Evolutionary conservation across 768 basidiomycete species (phyloP).

Genomic region (Dioszegia crocea): DNA sequence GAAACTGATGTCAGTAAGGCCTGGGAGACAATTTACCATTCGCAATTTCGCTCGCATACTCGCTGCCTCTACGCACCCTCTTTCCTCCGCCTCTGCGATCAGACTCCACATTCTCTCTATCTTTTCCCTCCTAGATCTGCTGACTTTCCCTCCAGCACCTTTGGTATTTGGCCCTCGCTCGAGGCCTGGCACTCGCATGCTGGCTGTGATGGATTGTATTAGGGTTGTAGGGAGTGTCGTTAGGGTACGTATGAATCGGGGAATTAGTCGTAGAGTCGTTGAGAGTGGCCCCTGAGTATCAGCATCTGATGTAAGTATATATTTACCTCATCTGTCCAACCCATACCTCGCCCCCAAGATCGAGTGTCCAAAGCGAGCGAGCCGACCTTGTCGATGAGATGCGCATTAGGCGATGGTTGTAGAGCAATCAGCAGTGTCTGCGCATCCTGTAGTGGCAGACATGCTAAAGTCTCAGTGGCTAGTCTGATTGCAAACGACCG

Average conservation of each 20-base stretch:
- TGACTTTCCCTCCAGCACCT: background rate
- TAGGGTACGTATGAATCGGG: slow-evolving; percentile 20
- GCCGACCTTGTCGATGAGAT: slow-evolving; percentile 32
- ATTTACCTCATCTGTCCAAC: slow-evolving; percentile 30
- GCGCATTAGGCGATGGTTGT: slow-evolving; percentile 12
- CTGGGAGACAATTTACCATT: slow-evolving; percentile 30
- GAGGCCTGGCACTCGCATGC: background rate
- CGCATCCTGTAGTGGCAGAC: slow-evolving; percentile 29
- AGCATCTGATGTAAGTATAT: background rate
- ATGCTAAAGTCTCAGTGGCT: slow-evolving; percentile 13
- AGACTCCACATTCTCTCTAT: slow-evolving; percentile 26
- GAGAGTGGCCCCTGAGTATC: slow-evolving; percentile 32
- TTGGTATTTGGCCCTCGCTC: background rate
- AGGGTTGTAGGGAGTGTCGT: slow-evolving; percentile 13
- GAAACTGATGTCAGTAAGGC: background rate
- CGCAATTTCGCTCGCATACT: slow-evolving; percentile 23
- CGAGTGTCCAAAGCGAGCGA: slow-evolving; percentile 2
- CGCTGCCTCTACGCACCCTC: slow-evolving; percentile 29
- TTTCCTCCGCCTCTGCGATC: slow-evolving; percentile 26
- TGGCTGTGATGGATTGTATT: background rate
- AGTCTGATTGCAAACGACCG: background rate
- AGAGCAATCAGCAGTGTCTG: slow-evolving; percentile 23
- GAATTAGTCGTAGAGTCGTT: slow-evolving; percentile 32
- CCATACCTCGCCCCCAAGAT: slow-evolving; percentile 51
- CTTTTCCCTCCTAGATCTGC: slow-evolving; percentile 19